Percentiles rank a stretch among this genome's conserved stretches.
Evolutionary conservation across 345 rosid species (phyloP).

Genomic region (Heritiera fomes): DNA sequence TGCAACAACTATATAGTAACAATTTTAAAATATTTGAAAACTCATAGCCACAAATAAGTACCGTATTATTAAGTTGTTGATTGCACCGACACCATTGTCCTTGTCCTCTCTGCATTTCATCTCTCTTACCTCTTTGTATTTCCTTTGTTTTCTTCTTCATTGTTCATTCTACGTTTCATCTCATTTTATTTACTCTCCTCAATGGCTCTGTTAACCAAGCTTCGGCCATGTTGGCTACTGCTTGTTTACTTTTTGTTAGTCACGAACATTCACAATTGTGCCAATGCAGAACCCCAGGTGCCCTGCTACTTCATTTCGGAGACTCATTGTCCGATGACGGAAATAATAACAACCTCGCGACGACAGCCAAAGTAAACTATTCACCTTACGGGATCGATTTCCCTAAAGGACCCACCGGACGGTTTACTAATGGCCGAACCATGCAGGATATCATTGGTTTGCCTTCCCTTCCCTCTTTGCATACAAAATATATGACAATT

Average conservation of each 20-base stretch:
- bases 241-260: constrained; percentile 2
- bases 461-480: constrained; percentile 2
- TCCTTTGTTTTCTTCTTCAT: not conserved
- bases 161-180: not conserved
- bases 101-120: not conserved
- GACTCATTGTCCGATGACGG: constrained; percentile 65
- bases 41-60: no score
- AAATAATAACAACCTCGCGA: constrained; percentile 54
- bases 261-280: not conserved
- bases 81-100: no score
- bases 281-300: constrained; percentile 29
- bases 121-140: not conserved
- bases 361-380: constrained; percentile 53
- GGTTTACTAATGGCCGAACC: constrained; percentile 61
- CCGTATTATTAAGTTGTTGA: no score
- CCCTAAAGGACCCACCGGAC: constrained; percentile 61
- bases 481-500: not conserved
- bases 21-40: no score
- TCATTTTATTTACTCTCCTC: not conserved
- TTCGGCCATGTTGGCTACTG: constrained; percentile 8
- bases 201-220: not conserved
- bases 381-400: constrained; percentile 65
- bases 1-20: no score
- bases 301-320: constrained; percentile 71
- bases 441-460: constrained; percentile 55